phyloP scores from a whole-genome alignment of 148 eudicot genomes.

The Tetragonia tetragonoides region DNA sequence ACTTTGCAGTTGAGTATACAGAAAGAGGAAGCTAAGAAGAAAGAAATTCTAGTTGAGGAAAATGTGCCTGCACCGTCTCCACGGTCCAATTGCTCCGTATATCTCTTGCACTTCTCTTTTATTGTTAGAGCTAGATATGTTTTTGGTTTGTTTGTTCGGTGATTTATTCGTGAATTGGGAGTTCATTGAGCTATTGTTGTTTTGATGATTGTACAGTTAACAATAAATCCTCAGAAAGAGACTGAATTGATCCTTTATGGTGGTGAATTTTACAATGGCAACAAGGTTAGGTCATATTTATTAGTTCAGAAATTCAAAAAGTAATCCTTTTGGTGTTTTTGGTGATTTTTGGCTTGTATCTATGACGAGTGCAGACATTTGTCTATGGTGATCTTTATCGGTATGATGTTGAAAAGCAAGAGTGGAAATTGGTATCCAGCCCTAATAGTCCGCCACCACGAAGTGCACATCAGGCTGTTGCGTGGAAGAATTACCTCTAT shows the following conservation, averaged over 20 bases:
- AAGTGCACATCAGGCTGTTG: slow-evolving; percentile 96
- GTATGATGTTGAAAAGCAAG: slow-evolving; percentile 84
- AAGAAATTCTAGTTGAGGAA: slow-evolving; percentile 86
- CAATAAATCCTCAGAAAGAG: slow-evolving; percentile 86
- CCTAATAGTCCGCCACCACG: slow-evolving; percentile 99
- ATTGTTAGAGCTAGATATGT: background rate
- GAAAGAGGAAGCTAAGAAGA: slow-evolving; percentile 99
- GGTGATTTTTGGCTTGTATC: slow-evolving; percentile 14
- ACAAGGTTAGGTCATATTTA: slow-evolving; percentile 52
- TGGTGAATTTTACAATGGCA: slow-evolving; percentile 98
- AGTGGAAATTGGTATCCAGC: slow-evolving; percentile 90
- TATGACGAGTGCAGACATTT: slow-evolving; percentile 63
- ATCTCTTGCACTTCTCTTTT: background rate
- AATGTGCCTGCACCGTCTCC: slow-evolving; percentile 89
- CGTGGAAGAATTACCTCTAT: slow-evolving; percentile 95
- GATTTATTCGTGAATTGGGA: background rate
- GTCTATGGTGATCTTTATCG: slow-evolving; percentile 97
- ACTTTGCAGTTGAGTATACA: slow-evolving; percentile 71
- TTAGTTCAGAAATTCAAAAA: background rate
- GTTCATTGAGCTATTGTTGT: slow-evolving; percentile 8
- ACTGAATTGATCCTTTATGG: slow-evolving; percentile 89
- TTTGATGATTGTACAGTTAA: slow-evolving; percentile 54
- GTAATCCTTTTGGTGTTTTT: background rate
- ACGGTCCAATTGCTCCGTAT: slow-evolving; percentile 91
- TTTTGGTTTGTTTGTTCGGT: background rate